These are phyloP conservation scores for Ophiostoma sp. DNA, from an alignment of 2,329 filamentous ascomycete genomes.

Conservation along the genomic window DNA sequence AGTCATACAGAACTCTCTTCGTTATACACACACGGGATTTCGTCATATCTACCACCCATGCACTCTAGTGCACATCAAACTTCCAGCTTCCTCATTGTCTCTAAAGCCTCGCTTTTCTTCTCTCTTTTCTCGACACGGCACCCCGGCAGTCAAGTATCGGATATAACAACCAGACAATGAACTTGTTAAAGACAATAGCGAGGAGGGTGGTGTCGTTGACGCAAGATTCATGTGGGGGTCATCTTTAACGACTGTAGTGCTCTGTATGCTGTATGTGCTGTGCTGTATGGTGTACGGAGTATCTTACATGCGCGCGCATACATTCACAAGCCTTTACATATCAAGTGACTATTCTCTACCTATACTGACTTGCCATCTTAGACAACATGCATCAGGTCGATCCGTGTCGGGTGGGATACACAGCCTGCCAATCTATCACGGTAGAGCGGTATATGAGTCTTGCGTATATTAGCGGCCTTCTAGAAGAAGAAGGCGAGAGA, in stretches of 20 bases:
- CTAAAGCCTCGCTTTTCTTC: conserved; percentile 2
- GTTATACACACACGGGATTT: neutral
- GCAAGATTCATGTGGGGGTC: neutral
- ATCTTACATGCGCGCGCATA: no score
- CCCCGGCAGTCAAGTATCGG: neutral
- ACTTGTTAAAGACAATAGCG: neutral
- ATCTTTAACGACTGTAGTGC: no score
- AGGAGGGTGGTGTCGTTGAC: conserved; percentile 5
- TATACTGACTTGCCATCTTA: neutral
- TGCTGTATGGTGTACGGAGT: no score
- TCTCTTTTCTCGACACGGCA: neutral
- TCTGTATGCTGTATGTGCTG: no score
- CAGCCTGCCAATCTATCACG: neutral
- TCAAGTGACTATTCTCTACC: neutral
- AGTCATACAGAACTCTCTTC: no score
- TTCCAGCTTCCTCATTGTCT: conserved; percentile 11
- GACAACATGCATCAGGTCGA: conserved; percentile 1
- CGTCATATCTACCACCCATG: neutral
- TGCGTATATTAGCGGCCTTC: conserved; percentile 2
- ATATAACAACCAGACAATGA: neutral
- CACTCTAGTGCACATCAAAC: neutral
- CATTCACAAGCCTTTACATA: no score
- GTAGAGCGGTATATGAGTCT: neutral
- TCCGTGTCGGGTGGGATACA: neutral
- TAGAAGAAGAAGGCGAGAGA: conserved; percentile 12